Base-by-base conservation (phyloP, 2,329 filamentous ascomycete genomes). In the Sporothrix luriei region DNA sequence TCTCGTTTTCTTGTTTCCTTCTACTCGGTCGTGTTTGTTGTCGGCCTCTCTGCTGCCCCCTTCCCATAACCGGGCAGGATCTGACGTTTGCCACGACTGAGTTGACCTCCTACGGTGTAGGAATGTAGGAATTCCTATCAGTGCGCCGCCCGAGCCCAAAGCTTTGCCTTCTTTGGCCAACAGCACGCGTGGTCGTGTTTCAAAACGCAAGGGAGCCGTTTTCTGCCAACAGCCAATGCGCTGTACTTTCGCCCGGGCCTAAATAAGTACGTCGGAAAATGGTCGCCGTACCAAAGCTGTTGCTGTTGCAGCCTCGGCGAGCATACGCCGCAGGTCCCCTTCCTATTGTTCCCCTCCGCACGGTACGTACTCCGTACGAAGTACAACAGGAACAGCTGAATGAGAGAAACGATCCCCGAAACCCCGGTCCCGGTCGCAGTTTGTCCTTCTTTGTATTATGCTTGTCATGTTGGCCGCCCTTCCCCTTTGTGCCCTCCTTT, bases 81-180 rank as follows among this genome's bases (percentile, higher is more conserved):
- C 61, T 64, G 61, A 48, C 26, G 43, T 16, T 29, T 29, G 43
- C 61, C 61, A 64, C 61, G 24, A 64, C 43, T 29, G 33, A n/a
- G 14, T 40, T 21, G n/a, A 49, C 59, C 59, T 49, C 59, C 38
- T 40, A n/a, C n/a, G n/a, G n/a, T n/a, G n/a, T n/a, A n/a, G n/a
- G n/a, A n/a, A n/a, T n/a, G n/a, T n/a, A 62, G 21, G 57, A 38
- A 24, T 61, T 43, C 46, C 29, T 57, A 38, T 40, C 29, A 38
- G 54, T 57, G 29, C 54, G 29, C 54, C 54, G 26, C 51, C n/a
- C 29, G 54, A 21, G 16, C 54, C 52, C 40, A 40, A 16, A 16
- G 7, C 29, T 40, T 57, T 57, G n/a, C 19, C 7, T 4, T 24
- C 38, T 62, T 24, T 13, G 57, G 57, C 26, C 16, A 10, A 13